Evolutionary conservation across 2,329 filamentous ascomycete genomes (phyloP), one percentile per base, ranked within the genome.

Genomic region (Bipolaris sorokiniana): DNA sequence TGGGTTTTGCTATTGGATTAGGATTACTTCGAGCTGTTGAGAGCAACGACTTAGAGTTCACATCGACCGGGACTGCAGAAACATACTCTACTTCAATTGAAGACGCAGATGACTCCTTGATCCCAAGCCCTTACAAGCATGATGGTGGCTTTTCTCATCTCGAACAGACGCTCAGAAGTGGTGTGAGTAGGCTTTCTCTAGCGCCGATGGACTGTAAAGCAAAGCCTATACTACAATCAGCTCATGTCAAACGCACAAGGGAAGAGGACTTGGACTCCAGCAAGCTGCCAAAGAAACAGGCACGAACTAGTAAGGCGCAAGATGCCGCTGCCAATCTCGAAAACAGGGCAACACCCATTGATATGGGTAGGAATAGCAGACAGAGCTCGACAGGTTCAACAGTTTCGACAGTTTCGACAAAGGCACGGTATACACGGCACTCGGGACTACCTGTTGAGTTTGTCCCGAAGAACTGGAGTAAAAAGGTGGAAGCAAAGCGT

Each of bases 1-100:
- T 91, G 1, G 85, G 90, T 0, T 74, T 92, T 16, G 85, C 86
- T 0, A 71, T 92, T 1, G 91, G 91, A 0, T 67, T 90, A 4
- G 79, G 82, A 9, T 76, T 92, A 11, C 56, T 63, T 6, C 31
- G 57, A 11, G 66, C 66, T 0, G 18, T 63, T 1, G 51, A 61
- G 15, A 26, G 47, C 31, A 59, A 57, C 11, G 15, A 26, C 3
- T n/a, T 10, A 2, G 10, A 31, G 5, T 34, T 48, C 6, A 36
- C 42, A 1, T 28, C 48, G 1, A 51, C 48, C 20, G 45, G 36
- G 1, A 22, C 33, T 26, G 4, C 10, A 15, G 46, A 37, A 18
- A 28, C 20, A 7, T 28, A 15, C 7, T 33, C 1, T 16, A 38
- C 33, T 2, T 22, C 22, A 16, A 1, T 23, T 1, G 20, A 18